These are phyloP conservation scores for Protomyces gravidus DNA, from an alignment of 1,139 yeast genomes.

Conservation along the genomic window DNA sequence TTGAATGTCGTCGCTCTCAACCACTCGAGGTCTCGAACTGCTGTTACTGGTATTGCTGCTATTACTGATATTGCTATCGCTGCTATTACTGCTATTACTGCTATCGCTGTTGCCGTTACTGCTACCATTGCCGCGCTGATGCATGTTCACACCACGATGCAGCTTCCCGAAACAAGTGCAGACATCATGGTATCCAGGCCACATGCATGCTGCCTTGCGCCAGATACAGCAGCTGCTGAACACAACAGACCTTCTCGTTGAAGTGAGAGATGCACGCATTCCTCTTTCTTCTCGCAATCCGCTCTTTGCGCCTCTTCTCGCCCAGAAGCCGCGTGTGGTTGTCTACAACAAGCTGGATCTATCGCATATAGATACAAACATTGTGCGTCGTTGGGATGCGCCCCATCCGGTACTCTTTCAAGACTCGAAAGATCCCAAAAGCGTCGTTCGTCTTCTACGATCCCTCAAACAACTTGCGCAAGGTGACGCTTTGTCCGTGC, in stretches of 20 bases:
- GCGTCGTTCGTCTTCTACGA: slow-evolving; percentile 3
- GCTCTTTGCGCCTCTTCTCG: slow-evolving; percentile 65
- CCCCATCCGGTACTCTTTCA: slow-evolving; percentile 13
- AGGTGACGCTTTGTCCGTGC: slow-evolving; percentile 44
- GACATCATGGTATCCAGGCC: slow-evolving; percentile 83
- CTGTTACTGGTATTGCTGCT: too few relatives aligned
- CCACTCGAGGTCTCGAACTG: too few relatives aligned
- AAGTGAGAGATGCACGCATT: slow-evolving; percentile 82
- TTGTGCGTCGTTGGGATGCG: slow-evolving; percentile 12
- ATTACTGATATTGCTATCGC: too few relatives aligned
- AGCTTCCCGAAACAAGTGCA: slow-evolving; percentile 66
- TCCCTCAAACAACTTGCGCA: slow-evolving; percentile 1
- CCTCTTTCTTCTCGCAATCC: slow-evolving; percentile 81
- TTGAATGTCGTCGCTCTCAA: too few relatives aligned
- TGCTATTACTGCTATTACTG: too few relatives aligned
- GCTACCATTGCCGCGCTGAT: too few relatives aligned
- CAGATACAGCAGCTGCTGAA: slow-evolving; percentile 68
- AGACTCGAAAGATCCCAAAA: background rate
- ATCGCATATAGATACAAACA: slow-evolving; percentile 18
- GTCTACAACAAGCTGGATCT: slow-evolving; percentile 67
- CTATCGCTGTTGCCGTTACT: too few relatives aligned
- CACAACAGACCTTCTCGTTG: slow-evolving; percentile 74
- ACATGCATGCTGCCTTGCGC: slow-evolving; percentile 75
- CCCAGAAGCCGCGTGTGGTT: slow-evolving; percentile 55
- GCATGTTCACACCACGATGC: slow-evolving; percentile 37